phyloP scores from a whole-genome alignment of 257 asterid species.

The Cynanchum wilfordii region DNA sequence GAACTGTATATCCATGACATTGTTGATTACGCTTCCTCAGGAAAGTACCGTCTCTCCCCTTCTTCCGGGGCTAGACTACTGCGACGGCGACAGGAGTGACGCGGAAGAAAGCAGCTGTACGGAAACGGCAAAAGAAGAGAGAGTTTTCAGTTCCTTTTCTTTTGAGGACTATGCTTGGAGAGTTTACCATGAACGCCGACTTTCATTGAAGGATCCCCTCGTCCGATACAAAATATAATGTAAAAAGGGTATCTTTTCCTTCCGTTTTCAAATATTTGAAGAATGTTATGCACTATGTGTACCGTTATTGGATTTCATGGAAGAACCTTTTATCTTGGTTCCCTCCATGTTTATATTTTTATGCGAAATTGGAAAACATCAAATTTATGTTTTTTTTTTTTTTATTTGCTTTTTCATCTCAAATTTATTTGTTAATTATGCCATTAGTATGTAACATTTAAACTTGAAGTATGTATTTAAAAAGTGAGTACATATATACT shows the following conservation, averaged over 20 bases:
- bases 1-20: slow-evolving; percentile 33
- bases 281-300: not conserved
- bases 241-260: too few species aligned
- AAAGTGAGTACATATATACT: too few species aligned
- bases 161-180: slow-evolving; percentile 80
- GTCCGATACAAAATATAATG: slow-evolving; percentile 18
- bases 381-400: too few species aligned
- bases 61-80: slow-evolving; percentile 18
- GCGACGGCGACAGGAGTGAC: slow-evolving; percentile 2
- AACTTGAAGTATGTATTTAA: too few species aligned
- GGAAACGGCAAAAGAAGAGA: slow-evolving; percentile 10
- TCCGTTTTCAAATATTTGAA: too few species aligned
- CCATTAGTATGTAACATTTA: too few species aligned
- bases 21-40: slow-evolving; percentile 52
- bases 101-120: slow-evolving; percentile 5
- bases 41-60: slow-evolving; percentile 45
- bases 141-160: slow-evolving; percentile 40
- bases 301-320: not conserved
- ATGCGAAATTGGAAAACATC: not conserved
- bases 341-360: too few species aligned
- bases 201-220: slow-evolving; percentile 54
- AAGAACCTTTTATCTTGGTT: too few species aligned
- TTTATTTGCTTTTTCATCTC: too few species aligned
- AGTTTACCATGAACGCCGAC: slow-evolving; percentile 47
- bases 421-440: too few species aligned